Percentiles rank a stretch among this genome's conserved stretches.
These are phyloP conservation scores for Xerocomellus amylosporus DNA, from an alignment of 768 basidiomycete genomes.

Conservation along the genomic window DNA sequence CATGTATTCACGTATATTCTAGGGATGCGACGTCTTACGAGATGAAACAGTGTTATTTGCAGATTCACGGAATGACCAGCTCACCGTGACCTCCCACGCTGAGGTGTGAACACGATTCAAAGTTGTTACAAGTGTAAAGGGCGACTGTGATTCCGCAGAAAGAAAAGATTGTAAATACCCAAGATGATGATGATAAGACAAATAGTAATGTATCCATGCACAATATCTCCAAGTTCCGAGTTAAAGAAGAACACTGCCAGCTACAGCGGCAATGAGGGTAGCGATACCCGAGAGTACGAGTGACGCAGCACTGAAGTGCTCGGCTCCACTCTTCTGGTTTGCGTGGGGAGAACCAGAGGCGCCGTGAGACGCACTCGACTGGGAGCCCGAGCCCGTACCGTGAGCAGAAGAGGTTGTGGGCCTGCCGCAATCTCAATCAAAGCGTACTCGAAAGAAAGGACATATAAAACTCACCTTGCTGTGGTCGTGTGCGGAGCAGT, in stretches of 20 bases:
- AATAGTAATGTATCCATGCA: constrained; percentile 14
- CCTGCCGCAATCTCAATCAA: constrained; percentile 6
- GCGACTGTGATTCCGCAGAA: neutral
- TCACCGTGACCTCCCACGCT: too few species aligned
- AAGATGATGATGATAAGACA: neutral
- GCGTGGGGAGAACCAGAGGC: constrained; percentile 25
- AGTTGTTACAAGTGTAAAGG: neutral
- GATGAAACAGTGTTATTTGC: constrained; percentile 6
- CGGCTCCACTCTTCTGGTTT: constrained; percentile 35
- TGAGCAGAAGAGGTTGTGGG: neutral
- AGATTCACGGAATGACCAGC: neutral
- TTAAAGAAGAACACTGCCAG: constrained; percentile 25
- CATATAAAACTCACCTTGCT: constrained; percentile 5
- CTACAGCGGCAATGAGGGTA: constrained; percentile 21
- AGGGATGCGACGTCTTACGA: constrained; percentile 2
- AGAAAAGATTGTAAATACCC: constrained; percentile 3
- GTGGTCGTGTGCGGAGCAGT: neutral
- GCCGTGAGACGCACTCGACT: constrained; percentile 9
- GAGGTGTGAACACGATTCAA: too few species aligned
- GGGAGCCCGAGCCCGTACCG: neutral
- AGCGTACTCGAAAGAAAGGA: neutral
- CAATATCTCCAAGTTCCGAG: neutral
- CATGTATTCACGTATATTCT: constrained; percentile 15
- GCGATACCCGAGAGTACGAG: constrained; percentile 24
- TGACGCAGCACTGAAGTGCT: constrained; percentile 22